Evolutionary conservation across 495 filamentous ascomycete species (phyloP), one percentile per base, ranked within the genome.

Genomic region (Talaromyces wortmannii): DNA sequence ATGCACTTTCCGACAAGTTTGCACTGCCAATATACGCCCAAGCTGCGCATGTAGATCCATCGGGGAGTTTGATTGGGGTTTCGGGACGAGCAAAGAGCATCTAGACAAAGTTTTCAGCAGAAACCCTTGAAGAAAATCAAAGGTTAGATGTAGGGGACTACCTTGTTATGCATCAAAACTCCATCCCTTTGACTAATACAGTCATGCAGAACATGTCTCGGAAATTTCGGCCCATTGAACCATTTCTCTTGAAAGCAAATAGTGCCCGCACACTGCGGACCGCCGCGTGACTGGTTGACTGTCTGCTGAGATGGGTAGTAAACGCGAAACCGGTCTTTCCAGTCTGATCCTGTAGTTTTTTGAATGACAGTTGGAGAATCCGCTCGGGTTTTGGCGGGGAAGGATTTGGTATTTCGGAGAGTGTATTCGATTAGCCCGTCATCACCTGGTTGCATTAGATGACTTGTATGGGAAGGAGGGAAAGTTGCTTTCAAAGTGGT

Each of bases 11-110:
- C 0, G 90, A 92, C 7, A 95, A 62, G 68, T 98, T 98, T 1
- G 90, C 89, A 58, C 89, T 94, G 15, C 94, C 94, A n/a, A 95
- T 74, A 63, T 98, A 98, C 0, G 81, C 88, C 83, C 89, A 97
- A 7, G 83, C 75, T 12, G 54, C 59, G 44, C 69, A 69, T 43
- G 61, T 50, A 0, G 52, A 59, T 29, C 52, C 59, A 31, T 69
- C 57, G 1, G 59, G 44, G 48, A 73, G 48, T 0, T 47, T 40
- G 0, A 73, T 65, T 10, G 71, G 60, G 7, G 70, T 63, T 13
- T 75, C 61, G 13, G 75, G 81, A 10, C 82, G 76, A 6, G 84
- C 87, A 56, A 85, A 88, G 36, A 94, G 70, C 40, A 95, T 72
- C 75, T 82, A 45, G 6, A 18, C 30, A 16, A 7, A 45, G 15